phyloP scores from a whole-genome alignment of 2,329 filamentous ascomycete genomes.

The Alternaria dauci region DNA sequence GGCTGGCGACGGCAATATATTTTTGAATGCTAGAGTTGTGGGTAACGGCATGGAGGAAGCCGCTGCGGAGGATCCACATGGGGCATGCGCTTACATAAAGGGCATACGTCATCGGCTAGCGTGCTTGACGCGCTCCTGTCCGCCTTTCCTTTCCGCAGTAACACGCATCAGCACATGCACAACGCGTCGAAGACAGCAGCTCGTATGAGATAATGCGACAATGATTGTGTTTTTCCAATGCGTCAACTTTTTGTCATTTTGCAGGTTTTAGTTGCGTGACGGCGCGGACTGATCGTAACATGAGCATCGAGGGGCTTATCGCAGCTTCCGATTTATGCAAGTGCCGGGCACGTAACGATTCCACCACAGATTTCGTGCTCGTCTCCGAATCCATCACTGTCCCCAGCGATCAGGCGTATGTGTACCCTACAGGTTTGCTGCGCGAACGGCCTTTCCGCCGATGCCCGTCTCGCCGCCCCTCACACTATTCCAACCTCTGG shows the following conservation, averaged over 20 bases:
- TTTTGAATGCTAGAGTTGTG: slow-evolving; percentile 3
- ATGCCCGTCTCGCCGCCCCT: background rate
- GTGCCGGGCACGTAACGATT: background rate
- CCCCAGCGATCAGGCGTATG: accelerated
- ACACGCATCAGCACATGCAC: background rate
- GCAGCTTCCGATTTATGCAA: background rate
- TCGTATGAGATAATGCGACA: background rate
- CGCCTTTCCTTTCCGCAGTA: background rate
- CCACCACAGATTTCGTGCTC: background rate
- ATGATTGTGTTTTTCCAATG: background rate
- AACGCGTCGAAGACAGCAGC: background rate
- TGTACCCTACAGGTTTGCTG: background rate
- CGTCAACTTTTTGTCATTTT: background rate
- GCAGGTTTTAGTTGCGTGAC: background rate
- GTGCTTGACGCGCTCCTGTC: background rate
- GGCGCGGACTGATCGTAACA: background rate
- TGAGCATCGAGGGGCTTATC: background rate
- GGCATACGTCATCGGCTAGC: background rate
- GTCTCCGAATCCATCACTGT: background rate
- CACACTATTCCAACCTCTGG: background rate
- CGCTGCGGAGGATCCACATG: background rate
- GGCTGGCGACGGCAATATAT: background rate
- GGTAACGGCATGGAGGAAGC: background rate
- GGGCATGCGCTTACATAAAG: background rate
- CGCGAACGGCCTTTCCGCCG: background rate